Base-by-base conservation (phyloP, 1,284 basidiomycete genomes). In the Serendipita sp. region DNA sequence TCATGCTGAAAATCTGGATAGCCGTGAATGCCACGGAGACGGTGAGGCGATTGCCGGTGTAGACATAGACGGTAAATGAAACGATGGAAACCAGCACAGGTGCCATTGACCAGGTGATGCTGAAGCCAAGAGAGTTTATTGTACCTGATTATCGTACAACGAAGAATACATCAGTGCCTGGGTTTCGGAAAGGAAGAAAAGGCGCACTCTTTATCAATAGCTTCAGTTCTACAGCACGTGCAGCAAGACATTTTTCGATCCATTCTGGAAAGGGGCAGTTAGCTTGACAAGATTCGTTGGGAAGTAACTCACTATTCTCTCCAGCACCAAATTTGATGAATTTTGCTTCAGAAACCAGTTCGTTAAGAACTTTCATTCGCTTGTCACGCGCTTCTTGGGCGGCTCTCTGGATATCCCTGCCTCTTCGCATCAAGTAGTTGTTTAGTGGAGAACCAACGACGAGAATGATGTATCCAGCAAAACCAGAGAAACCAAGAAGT, bases 391-490 rank as follows among this genome's bases (percentile, higher is more conserved):
- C 75, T 17, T 76, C 74, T 47, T 76, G 70, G 49, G 78, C 65
- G 15, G 71, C 70, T 66, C 74, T 71, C 60, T 72, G 71, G 60
- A 76, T 74, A 69, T 72, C 53, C n/a, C 47, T 47, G 22, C 49
- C 72, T 12, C 75, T 69, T 64, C 70, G 69, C 12, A 70, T 68
- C 61, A 75, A 67, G 22, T 66, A 65, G 12, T 70, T 69, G 66
- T 74, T 72, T 62, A 72, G 58, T 0, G 78, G 77, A 6, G 73
- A 70, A 3, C 75, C 74, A 1, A 78, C 62, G 12, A 73, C 66
- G 3, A 94, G 74, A n/a, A 90, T 79, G n/a, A 85, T 65, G 66
- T 94, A 85, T 3, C 93, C 93, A 1, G 87, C 84, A 66, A 96
- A 91, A 0, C 91, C 90, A 3, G 88, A 87, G 72, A 80, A 78